These are phyloP conservation scores for Bipolaris cookei DNA, from an alignment of 2,329 filamentous ascomycete species.

Conservation along the genomic window DNA sequence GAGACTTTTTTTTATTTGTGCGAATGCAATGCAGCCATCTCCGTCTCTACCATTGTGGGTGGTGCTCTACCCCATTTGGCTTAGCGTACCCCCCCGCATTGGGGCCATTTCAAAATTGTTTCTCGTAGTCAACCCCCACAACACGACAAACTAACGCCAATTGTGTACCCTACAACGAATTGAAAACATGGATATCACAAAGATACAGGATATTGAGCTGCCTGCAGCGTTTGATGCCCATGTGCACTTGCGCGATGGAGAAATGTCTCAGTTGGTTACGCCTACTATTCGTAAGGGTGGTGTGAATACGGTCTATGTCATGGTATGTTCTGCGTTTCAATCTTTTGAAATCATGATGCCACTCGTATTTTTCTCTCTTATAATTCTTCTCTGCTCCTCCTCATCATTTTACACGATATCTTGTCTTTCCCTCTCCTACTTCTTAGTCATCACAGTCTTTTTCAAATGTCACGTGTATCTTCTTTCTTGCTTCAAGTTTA, in stretches of 20 bases:
- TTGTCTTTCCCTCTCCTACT: too few species aligned
- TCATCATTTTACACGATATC: neutral
- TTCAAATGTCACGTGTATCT: too few species aligned
- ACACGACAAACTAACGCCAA: neutral
- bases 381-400: neutral
- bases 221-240: constrained; percentile 59
- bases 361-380: neutral
- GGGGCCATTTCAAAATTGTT: constrained; percentile 7
- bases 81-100: constrained; percentile 6
- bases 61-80: neutral
- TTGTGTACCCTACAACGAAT: neutral
- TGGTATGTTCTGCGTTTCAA: constrained; percentile 46
- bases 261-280: constrained; percentile 59
- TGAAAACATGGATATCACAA: constrained; percentile 47
- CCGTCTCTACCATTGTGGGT: neutral
- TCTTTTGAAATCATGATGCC: neutral
- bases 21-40: neutral
- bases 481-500: too few species aligned
- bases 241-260: constrained; percentile 60
- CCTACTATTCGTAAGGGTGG: constrained; percentile 59
- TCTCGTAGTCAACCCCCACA: neutral
- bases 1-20: too few species aligned
- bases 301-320: constrained; percentile 61
- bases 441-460: too few species aligned
- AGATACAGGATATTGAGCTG: constrained; percentile 54